These are phyloP conservation scores for Fusarium udum DNA, from an alignment of 2,329 filamentous ascomycete species.

Conservation along the genomic window DNA sequence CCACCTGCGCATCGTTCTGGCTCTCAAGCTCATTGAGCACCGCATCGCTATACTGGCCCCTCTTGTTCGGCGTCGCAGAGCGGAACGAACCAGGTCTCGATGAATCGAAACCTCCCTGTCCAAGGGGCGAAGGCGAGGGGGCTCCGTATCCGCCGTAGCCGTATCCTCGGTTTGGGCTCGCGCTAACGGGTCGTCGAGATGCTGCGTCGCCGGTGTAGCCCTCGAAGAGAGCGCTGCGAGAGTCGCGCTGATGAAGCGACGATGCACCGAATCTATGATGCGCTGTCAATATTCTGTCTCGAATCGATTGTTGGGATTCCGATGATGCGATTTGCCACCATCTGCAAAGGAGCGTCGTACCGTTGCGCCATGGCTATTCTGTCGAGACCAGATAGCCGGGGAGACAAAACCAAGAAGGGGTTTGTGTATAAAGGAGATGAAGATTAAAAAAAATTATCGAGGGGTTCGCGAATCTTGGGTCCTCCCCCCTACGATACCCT, in stretches of 20 bases:
- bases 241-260: conserved; percentile 77
- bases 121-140: conserved; percentile 29
- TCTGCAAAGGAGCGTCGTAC: conserved; percentile 36
- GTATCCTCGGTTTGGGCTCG: conserved; percentile 60
- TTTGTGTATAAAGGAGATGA: not conserved
- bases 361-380: conserved; percentile 49
- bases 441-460: conserved; percentile 13
- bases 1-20: conserved; percentile 91
- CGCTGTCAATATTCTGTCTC: conserved; percentile 13
- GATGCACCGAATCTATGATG: conserved; percentile 70
- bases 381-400: not conserved
- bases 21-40: conserved; percentile 93
- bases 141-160: conserved; percentile 55
- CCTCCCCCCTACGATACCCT: conserved; percentile 38
- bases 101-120: conserved; percentile 21
- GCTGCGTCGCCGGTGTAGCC: conserved; percentile 67
- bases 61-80: conserved; percentile 76
- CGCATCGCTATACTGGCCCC: conserved; percentile 91
- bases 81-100: conserved; percentile 55
- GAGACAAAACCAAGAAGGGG: not conserved
- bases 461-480: conserved; percentile 35
- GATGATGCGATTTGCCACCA: conserved; percentile 14
- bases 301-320: conserved; percentile 1
- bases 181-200: conserved; percentile 53
- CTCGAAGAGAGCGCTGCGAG: conserved; percentile 78